Evolutionary conservation across 2,329 filamentous ascomycete genomes (phyloP).

Genomic region (Clonostachys chloroleuca): DNA sequence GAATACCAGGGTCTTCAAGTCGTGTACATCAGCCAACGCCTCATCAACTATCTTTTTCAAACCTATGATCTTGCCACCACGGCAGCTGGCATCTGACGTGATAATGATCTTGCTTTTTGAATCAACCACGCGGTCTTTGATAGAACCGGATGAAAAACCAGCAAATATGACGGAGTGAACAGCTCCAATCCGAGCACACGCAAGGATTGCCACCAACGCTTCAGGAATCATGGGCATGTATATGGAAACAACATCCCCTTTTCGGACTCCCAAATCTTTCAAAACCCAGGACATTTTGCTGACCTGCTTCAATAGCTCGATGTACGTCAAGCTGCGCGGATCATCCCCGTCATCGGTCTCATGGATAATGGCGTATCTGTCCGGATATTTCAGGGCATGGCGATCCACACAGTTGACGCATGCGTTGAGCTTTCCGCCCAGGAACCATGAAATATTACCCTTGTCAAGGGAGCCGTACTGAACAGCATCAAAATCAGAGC

Average conservation of each 20-base stretch:
- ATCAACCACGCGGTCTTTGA: constrained; percentile 91
- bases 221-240: constrained; percentile 99
- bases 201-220: constrained; percentile 85
- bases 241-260: constrained; percentile 94
- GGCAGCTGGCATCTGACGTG: constrained; percentile 95
- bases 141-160: constrained; percentile 93
- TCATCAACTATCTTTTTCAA: constrained; percentile 99
- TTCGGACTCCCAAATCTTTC: constrained; percentile 92
- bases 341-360: constrained; percentile 89
- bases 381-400: constrained; percentile 89
- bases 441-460: constrained; percentile 91
- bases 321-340: constrained; percentile 86
- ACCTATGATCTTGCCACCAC: constrained; percentile 92
- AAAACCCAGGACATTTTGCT: constrained; percentile 82
- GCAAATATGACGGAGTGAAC: constrained; percentile 98
- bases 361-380: constrained; percentile 96
- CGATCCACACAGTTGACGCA: constrained; percentile 97
- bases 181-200: constrained; percentile 87
- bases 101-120: constrained; percentile 90
- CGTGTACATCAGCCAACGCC: constrained; percentile 91
- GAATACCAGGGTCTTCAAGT: constrained; percentile 80
- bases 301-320: constrained; percentile 88
- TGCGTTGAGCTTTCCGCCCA: constrained; percentile 90
- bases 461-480: constrained; percentile 68
- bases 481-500: constrained; percentile 87